Conservation (phyloP, 192 early-diverging fungal genomes). For the Mortierella antarctica region DNA sequence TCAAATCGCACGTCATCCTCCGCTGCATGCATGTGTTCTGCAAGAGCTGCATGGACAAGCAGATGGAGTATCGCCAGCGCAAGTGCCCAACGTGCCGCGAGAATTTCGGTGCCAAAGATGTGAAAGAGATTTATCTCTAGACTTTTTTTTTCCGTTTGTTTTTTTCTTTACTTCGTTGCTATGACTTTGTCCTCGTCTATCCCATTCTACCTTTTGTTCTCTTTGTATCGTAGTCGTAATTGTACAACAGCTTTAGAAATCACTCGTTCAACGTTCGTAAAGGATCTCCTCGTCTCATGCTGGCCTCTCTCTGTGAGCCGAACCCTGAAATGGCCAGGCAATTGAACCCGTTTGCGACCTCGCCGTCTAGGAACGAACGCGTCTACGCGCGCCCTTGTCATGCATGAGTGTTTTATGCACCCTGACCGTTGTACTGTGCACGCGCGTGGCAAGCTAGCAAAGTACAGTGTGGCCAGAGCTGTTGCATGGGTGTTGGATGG, state of each 20-base stretch:
- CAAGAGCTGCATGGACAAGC: conserved; percentile 89
- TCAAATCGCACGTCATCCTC: conserved; percentile 83
- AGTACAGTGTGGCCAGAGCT: too few species aligned
- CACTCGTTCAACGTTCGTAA: not conserved
- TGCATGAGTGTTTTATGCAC: too few species aligned
- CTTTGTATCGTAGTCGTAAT: not conserved
- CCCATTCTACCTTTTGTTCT: not conserved
- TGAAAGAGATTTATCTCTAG: conserved; percentile 84
- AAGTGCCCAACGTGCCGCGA: conserved; percentile 93
- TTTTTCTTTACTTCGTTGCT: not conserved
- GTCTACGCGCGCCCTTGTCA: too few species aligned
- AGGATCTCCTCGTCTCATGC: not conserved
- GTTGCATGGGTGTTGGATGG: too few species aligned
- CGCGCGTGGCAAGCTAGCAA: too few species aligned
- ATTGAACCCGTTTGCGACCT: too few species aligned
- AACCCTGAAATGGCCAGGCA: too few species aligned
- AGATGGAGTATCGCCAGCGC: conserved; percentile 88
- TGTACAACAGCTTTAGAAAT: not conserved
- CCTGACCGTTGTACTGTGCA: too few species aligned
- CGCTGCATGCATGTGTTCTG: conserved; percentile 99
- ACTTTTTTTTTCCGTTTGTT: not conserved
- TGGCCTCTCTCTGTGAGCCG: not conserved
- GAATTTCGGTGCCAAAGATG: conserved; percentile 85
- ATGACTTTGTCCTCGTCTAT: not conserved
- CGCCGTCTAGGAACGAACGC: too few species aligned